phyloP scores from a whole-genome alignment of 306 rosid genomes.

The Geum urbanum region DNA sequence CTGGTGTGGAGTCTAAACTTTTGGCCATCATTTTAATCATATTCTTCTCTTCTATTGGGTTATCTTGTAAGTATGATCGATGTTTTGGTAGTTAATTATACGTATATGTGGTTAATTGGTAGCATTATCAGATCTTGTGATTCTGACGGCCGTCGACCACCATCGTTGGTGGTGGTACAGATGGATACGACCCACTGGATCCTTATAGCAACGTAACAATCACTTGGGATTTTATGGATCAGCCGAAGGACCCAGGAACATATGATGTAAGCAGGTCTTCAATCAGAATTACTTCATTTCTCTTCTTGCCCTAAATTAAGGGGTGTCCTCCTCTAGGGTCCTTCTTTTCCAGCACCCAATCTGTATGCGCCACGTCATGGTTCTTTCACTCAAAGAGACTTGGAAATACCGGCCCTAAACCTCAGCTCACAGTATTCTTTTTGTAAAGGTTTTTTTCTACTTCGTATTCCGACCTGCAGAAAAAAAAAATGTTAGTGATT shows the following conservation, averaged over 20 bases:
- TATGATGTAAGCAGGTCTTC: slow-evolving; percentile 33
- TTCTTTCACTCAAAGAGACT: no score
- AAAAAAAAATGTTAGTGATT: no score
- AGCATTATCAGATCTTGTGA: background rate
- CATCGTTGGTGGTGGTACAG: slow-evolving; percentile 39
- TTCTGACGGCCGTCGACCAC: background rate
- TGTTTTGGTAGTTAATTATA: background rate
- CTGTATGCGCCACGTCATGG: no score
- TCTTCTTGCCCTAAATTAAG: background rate
- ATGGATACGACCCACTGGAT: slow-evolving; percentile 68
- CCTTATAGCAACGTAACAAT: slow-evolving; percentile 58
- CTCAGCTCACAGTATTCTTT: no score
- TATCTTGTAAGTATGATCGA: slow-evolving; percentile 45
- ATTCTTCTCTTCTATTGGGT: slow-evolving; percentile 22
- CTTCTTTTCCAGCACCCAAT: background rate
- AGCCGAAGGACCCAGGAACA: slow-evolving; percentile 24
- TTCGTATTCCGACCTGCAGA: no score
- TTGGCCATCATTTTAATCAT: slow-evolving; percentile 13
- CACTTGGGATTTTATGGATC: slow-evolving; percentile 58
- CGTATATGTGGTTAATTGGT: no score
- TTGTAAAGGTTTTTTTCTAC: no score
- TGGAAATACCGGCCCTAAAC: no score
- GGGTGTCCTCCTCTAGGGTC: background rate
- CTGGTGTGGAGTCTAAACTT: background rate
- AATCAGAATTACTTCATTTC: background rate